A percentile compares a stretch with the other conserved stretches of the same genome.
phyloP scores from a whole-genome alignment of 805 yeast genomes.

The Suhomyces prunicola region DNA sequence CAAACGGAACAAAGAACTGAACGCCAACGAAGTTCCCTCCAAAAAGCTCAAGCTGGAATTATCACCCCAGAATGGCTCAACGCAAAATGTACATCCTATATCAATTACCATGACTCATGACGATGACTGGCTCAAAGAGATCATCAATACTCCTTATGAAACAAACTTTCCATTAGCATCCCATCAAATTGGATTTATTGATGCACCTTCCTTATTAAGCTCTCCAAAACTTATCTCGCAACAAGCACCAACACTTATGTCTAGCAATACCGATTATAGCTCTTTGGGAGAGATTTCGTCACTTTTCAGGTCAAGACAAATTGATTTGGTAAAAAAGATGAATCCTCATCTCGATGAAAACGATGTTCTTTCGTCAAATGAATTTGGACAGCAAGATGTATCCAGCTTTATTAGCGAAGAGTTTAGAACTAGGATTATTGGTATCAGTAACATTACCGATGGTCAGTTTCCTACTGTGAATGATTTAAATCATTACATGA shows the following conservation, averaged over 20 bases:
- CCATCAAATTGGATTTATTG: slow-evolving; percentile 60
- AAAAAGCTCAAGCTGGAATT: slow-evolving; percentile 3
- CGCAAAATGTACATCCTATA: slow-evolving; percentile 4
- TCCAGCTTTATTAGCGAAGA: slow-evolving; percentile 25
- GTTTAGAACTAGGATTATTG: slow-evolving; percentile 52
- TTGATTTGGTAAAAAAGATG: slow-evolving; percentile 57
- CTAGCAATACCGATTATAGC: slow-evolving; percentile 13
- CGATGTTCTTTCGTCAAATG: background rate
- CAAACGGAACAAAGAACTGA: background rate
- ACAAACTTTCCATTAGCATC: slow-evolving; percentile 50
- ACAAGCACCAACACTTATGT: slow-evolving; percentile 16
- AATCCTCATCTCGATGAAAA: slow-evolving; percentile 1
- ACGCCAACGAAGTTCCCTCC: background rate
- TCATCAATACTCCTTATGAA: slow-evolving; percentile 64
- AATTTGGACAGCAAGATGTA: slow-evolving; percentile 8
- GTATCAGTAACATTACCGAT: slow-evolving; percentile 49
- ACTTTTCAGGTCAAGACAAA: slow-evolving; percentile 62
- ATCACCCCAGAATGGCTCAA: background rate
- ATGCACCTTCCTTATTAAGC: slow-evolving; percentile 24
- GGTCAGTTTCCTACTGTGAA: slow-evolving; percentile 69
- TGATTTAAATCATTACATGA: slow-evolving; percentile 73
- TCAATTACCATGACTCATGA: slow-evolving; percentile 14
- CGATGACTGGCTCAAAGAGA: slow-evolving; percentile 68
- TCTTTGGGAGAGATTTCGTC: slow-evolving; percentile 48
- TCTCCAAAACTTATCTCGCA: slow-evolving; percentile 6